Conservation (phyloP, 768 basidiomycete species). For the Serendipita vermifera region DNA sequence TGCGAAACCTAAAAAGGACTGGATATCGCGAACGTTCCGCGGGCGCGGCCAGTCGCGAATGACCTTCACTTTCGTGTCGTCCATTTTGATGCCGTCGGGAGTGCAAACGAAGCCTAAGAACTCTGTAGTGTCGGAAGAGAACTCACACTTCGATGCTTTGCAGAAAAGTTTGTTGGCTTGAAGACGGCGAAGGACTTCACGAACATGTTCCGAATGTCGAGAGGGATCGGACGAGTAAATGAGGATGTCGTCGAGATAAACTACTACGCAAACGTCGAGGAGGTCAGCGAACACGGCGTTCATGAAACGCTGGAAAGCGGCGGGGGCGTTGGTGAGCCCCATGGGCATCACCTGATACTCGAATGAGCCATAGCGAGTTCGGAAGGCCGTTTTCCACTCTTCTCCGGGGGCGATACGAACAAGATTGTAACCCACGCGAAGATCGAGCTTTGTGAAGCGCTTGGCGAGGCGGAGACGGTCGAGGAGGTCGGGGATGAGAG, state of each 20-base stretch:
- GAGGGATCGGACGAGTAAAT: slow-evolving; percentile 28
- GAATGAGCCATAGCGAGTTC: slow-evolving; percentile 28
- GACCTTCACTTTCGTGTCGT: slow-evolving; percentile 23
- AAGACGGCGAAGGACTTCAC: slow-evolving; percentile 25
- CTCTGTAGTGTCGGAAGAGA: slow-evolving; percentile 17
- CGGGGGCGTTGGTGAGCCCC: slow-evolving; percentile 28
- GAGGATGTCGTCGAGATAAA: slow-evolving; percentile 36
- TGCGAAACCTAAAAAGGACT: slow-evolving; percentile 23
- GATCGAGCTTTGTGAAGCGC: slow-evolving; percentile 26
- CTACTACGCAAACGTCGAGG: slow-evolving; percentile 28
- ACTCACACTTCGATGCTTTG: slow-evolving; percentile 23
- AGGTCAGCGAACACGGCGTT: slow-evolving; percentile 28
- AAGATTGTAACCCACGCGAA: slow-evolving; percentile 31
- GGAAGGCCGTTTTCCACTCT: slow-evolving; percentile 33
- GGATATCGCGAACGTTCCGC: slow-evolving; percentile 20
- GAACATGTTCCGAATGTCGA: slow-evolving; percentile 27
- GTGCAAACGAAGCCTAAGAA: slow-evolving; percentile 18
- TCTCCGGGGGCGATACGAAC: slow-evolving; percentile 30
- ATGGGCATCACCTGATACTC: slow-evolving; percentile 34
- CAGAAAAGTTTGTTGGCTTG: slow-evolving; percentile 24
- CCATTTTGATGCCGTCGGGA: slow-evolving; percentile 20
- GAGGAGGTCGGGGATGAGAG: slow-evolving; percentile 28
- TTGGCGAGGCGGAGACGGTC: slow-evolving; percentile 18
- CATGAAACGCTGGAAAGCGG: slow-evolving; percentile 33
- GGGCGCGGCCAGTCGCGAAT: slow-evolving; percentile 24